Evolutionary conservation across 192 early-diverging fungal genomes (phyloP), one percentile per base, ranked within the genome.

Genomic region (Backusella australiensis): DNA sequence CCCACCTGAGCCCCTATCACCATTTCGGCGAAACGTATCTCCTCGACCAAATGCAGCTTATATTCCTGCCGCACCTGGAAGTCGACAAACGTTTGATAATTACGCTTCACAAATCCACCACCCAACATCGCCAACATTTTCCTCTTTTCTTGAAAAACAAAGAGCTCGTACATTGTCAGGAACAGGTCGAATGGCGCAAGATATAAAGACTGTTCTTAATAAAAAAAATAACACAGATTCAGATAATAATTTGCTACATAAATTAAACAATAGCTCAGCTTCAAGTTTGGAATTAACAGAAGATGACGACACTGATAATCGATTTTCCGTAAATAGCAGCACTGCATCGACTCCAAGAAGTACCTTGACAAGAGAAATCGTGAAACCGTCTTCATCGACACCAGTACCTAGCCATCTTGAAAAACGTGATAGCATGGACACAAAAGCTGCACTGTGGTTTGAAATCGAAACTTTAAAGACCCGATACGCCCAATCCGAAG

Each of bases 401-500:
- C 56, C 56, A 26, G 11, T 0, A 63, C 21, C 56, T 26, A 63
- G 56, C 23, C 56, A 63, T 26, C 23, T 63, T 29, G 56, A 29
- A 29, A 63, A 29, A 63, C 56, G 46, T 29, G 56, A 63, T 63
- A 63, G 56, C 26, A 29, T 63, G 56, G 56, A 63, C 21, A 63
- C 56, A 63, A 29, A 63, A 14, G 70, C 70, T 46, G 23, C 39
- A 17, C 44, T 71, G 6, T 71, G 70, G 70, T 71, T 71, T 49
- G 39, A 71, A 32, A 41, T 29, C 17, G 70, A 71, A 44, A 71
- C 70, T 32, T 44, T 71, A 26, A 71, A 71, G 70, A 11, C 70
- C 41, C 70, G 42, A 49, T 49, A 26, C 6, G 70, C 70, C 32
- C 70, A 71, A 49, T 46, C 39, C 29, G 39, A 44, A 23, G 70